Evolutionary conservation across 2,329 filamentous ascomycete species (phyloP), one percentile per base, ranked within the genome.

Genomic region (Colletotrichum orbiculare): DNA sequence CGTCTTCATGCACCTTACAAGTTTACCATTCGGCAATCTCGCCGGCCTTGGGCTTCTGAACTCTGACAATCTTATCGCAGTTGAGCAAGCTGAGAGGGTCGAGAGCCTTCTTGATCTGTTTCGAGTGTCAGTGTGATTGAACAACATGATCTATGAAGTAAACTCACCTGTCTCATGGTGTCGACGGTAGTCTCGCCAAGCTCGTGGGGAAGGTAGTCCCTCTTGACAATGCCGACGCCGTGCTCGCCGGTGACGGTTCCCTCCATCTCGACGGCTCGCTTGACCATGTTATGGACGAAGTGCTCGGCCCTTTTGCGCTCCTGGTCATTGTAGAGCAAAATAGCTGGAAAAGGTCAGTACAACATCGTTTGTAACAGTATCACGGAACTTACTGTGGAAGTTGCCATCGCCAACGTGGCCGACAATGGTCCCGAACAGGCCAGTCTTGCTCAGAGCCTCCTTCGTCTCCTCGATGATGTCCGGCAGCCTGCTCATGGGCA

Each of bases 241-340:
- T 96, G 92, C 77, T 96, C 92, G 58, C 92, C 93, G 11, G 92
- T 94, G 1, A 94, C 92, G 0, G 93, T 96, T 8, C 93, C 93
- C 77, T 96, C 92, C 81, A 94, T 86, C 79, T 93, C 91, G 53
- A 96, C 89, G 0, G 93, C 93, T 67, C 91, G 84, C 84, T 94
- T 94, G 60, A 95, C 91, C 93, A 96, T 96, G 63, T 88, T 85
- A 74, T 94, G 91, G 34, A 96, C 91, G 34, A 95, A 81, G 45
- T 84, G 83, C 72, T 93, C 90, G 2, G 91, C 90, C 59, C 86
- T 84, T 63, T 82, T 78, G 69, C 89, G 85, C 76, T 95, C 88
- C 25, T 83, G 79, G n/a, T 91, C 86, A 62, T 88, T 90, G 73
- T 86, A 88, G 8, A 87, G 73, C 15, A 89, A 73, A 55, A 88